These are phyloP conservation scores for Colletotrichum theobromicola DNA, from an alignment of 2,329 filamentous ascomycete genomes.

Conservation along the genomic window DNA sequence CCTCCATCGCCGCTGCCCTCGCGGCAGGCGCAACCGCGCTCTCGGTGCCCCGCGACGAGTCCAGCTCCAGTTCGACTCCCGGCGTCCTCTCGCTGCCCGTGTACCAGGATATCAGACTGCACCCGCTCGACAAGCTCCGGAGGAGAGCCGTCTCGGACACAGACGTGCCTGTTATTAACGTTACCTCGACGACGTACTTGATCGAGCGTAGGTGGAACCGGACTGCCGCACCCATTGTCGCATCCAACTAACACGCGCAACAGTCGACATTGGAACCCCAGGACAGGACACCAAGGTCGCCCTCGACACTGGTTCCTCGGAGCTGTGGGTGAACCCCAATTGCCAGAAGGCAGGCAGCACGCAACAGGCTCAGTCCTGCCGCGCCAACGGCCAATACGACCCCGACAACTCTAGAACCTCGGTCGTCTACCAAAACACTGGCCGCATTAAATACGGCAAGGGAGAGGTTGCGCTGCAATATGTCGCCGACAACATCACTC, in stretches of 20 bases:
- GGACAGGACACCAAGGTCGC: slow-evolving; percentile 50
- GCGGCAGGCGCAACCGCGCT: slow-evolving; percentile 2
- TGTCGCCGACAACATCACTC: slow-evolving; percentile 31
- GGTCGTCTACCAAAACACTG: slow-evolving; percentile 13
- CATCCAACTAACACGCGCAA: neutral
- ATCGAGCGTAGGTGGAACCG: slow-evolving; percentile 15
- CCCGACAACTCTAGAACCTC: slow-evolving; percentile 27
- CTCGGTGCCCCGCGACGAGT: neutral
- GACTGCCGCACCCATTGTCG: no score
- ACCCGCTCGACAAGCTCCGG: slow-evolving; percentile 15
- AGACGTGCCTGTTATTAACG: slow-evolving; percentile 15
- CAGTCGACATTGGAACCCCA: slow-evolving; percentile 36
- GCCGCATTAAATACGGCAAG: slow-evolving; percentile 32
- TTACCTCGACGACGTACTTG: slow-evolving; percentile 23
- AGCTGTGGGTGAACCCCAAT: slow-evolving; percentile 60
- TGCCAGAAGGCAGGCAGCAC: slow-evolving; percentile 44
- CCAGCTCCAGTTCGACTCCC: neutral
- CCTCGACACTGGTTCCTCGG: slow-evolving; percentile 58
- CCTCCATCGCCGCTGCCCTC: neutral
- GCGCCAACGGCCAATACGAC: slow-evolving; percentile 45
- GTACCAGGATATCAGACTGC: slow-evolving; percentile 20
- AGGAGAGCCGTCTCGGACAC: slow-evolving; percentile 17
- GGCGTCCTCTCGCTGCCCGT: slow-evolving; percentile 21
- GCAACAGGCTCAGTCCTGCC: slow-evolving; percentile 41
- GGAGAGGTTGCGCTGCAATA: slow-evolving; percentile 32